Base-by-base conservation (phyloP, 1,139 yeast species). In the Pneumocystis wakefieldiae region DNA sequence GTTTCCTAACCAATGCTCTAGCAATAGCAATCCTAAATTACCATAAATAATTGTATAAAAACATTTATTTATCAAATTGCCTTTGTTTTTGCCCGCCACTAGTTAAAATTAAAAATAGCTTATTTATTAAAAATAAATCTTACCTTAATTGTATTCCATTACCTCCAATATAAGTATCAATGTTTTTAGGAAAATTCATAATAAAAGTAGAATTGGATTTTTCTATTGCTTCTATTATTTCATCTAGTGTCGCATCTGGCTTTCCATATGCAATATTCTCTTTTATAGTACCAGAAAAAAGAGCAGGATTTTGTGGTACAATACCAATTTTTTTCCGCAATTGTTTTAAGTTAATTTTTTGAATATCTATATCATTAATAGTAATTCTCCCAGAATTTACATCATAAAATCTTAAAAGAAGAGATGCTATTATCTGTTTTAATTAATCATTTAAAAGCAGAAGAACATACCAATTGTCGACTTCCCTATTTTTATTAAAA, bases 271-370 rank as follows among this genome's bases (percentile, higher is more conserved):
- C 79, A 63, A 92, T 86, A 70, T 92, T 92, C 32, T 90, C 96
- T 63, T 86, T 83, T 53, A 92, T 84, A 0, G 95, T 83, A 1
- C 97, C 97, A 62, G 94, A 86, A 78, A 90, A 89, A 64, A 92
- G 76, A n/a, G 88, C 82, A 0, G 97, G 96, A 70, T 91, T 97
- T 74, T 92, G 98, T 67, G 88, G 92, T 2, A 92, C 97, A 65
- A 89, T 87, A 10, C 97, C 97, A 39, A 90, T 75, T 65, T 84
- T 81, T 41, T 84, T 76, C 67, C 97, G 79, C 70, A 87, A 77
- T 38, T 85, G 82, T 73, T 89, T 88, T 59, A 88, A 82, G 69
- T 88, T 88, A 67, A 86, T 78, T 37, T 82, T 80, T 8, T 81
- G 76, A 61, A 92, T 82, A 68, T 87, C 82, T 68, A 85, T 82